Base-by-base conservation (phyloP, 805 yeast genomes). In the Wickerhamiella musiphila region DNA sequence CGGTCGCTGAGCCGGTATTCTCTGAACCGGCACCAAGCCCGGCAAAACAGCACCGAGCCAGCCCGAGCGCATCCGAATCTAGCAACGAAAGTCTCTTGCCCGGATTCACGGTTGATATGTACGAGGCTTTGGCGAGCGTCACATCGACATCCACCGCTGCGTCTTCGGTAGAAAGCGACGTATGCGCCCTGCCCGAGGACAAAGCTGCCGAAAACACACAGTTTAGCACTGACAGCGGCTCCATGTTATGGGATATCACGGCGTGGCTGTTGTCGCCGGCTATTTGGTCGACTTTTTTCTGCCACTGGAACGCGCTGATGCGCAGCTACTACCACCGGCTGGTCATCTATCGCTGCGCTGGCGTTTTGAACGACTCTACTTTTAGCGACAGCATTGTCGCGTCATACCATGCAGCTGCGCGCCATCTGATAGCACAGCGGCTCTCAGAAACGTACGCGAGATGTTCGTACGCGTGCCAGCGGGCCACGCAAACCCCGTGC, bases 261-360 rank as follows among this genome's bases (percentile, higher is more conserved):
- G 45, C 52, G 13, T 76, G 76, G 73, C 48, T 78, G 21, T 52
- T 75, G 6, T 60, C 67, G 3, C 48, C 56, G 4, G 42, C 47
- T 1, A 54, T 58, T 21, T 78, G 84, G 75, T 52, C 52, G 21
- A 56, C 60, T 29, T 67, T 66, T 38, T 70, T 81, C 45, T 65
- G 73, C 23, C 92, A 82, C 52, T 82, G 92, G 81, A 67, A 72
- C 45, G 83, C 93, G 3, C 51, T 79, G 12, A 72, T 78, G 16
- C 58, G 93, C 23, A 65, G 76, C 4, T 77, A 72, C 45, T 81
- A 72, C 49, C 59, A 67, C 29, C 58, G 83, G 25, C 58, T 81
- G 15, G 37, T 81, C 12, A 61, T 78, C 29, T 81, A 86, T 77
- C 65, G 79, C 39, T 51, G 74, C 27, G 38, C 23, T n/a, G n/a